Conservation (phyloP, 2,329 filamentous ascomycete species). For the Rutstroemia sp. region DNA sequence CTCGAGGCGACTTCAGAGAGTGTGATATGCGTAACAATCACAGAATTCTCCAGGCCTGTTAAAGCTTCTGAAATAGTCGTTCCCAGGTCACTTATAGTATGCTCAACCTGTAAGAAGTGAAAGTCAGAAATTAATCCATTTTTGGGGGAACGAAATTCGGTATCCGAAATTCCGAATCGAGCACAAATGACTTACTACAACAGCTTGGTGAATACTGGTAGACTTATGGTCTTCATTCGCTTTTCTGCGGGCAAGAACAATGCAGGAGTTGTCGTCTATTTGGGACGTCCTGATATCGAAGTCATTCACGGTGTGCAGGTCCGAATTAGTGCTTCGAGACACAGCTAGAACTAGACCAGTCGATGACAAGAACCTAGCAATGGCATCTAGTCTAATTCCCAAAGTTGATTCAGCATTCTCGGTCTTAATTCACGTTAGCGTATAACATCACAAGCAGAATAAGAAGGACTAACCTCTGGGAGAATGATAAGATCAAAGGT, state of each 20-base stretch:
- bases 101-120: neutral
- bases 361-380: neutral
- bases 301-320: neutral
- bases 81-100: neutral
- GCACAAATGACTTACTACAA: too few species aligned
- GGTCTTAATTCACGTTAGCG: neutral
- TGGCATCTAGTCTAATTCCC: neutral
- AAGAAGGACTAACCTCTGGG: neutral
- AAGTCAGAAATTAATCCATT: neutral
- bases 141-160: neutral
- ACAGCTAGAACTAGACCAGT: neutral
- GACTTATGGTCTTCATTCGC: neutral
- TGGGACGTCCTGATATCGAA: neutral
- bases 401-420: neutral
- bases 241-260: neutral
- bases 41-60: neutral
- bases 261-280: neutral
- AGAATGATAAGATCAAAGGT: neutral
- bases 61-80: neutral
- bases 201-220: too few species aligned
- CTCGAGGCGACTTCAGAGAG: neutral
- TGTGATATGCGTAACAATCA: neutral
- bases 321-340: neutral
- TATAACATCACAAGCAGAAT: neutral
- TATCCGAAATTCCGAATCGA: too few species aligned